Evolutionary conservation across 208 protist species (phyloP).

Genomic region (Trypanosoma scelopori): DNA sequence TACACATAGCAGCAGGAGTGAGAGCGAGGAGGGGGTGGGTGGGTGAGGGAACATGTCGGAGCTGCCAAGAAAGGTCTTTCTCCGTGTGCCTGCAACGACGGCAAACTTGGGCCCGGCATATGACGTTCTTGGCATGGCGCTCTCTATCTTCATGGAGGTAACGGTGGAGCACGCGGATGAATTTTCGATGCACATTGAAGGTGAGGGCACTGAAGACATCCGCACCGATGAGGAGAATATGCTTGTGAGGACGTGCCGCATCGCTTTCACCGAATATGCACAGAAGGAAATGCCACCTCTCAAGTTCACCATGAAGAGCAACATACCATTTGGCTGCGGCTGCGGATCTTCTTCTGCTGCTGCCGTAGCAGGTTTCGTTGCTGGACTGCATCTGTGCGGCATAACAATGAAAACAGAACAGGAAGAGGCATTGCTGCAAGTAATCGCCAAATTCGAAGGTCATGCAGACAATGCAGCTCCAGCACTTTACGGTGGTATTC

Average conservation of each 20-base stretch:
- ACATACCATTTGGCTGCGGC: constrained; percentile 91
- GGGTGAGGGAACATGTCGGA: constrained; percentile 11
- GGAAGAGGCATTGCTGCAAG: constrained; percentile 74
- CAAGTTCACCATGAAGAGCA: constrained; percentile 82
- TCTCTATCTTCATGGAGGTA: constrained; percentile 92
- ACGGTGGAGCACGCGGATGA: constrained; percentile 73
- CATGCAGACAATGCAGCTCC: constrained; percentile 93
- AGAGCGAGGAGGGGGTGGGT: too few species aligned
- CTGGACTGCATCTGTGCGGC: constrained; percentile 85
- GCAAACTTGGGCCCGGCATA: constrained; percentile 93
- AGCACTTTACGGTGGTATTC: constrained; percentile 93
- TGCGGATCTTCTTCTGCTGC: constrained; percentile 89
- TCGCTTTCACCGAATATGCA: constrained; percentile 76
- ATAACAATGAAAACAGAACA: constrained; percentile 70
- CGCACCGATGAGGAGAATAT: constrained; percentile 77
- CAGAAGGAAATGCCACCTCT: constrained; percentile 80
- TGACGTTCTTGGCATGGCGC: constrained; percentile 90
- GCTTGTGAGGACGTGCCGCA: constrained; percentile 70
- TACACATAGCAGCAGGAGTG: too few species aligned
- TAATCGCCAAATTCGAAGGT: constrained; percentile 87
- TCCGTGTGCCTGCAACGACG: constrained; percentile 92
- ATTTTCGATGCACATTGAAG: constrained; percentile 76
- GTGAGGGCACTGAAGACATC: constrained; percentile 80
- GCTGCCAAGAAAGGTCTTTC: constrained; percentile 53
- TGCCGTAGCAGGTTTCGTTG: constrained; percentile 89